A percentile compares a stretch with the other conserved stretches of the same genome.
Conservation (phyloP, 2,329 filamentous ascomycete species). For the Aureobasidium sp. region DNA sequence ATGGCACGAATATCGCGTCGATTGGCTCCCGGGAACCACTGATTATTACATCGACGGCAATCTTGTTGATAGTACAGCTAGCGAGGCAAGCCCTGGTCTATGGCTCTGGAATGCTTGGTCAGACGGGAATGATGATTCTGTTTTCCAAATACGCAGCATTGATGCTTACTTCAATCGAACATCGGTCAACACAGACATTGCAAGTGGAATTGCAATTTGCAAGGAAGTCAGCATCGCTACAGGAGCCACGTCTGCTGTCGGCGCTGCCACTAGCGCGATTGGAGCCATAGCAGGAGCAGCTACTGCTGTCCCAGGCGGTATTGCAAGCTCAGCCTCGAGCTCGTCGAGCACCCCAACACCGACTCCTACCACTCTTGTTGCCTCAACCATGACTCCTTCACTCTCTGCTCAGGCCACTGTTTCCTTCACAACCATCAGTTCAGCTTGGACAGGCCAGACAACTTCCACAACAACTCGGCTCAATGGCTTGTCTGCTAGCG, state of each 20-base stretch:
- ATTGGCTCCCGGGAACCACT: constrained; percentile 56
- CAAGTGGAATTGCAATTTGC: not conserved
- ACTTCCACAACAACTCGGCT: constrained; percentile 10
- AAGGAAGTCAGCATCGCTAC: not conserved
- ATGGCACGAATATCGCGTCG: constrained; percentile 76
- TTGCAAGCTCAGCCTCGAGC: not conserved
- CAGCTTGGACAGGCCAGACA: constrained; percentile 13
- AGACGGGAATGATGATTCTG: constrained; percentile 49
- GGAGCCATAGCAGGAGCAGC: not conserved
- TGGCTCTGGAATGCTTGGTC: constrained; percentile 68
- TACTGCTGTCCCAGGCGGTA: not conserved
- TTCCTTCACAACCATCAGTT: constrained; percentile 12
- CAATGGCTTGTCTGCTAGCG: constrained; percentile 8
- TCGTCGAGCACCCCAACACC: not conserved
- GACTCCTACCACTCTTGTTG: constrained; percentile 7
- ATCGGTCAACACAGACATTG: not conserved
- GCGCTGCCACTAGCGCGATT: not conserved
- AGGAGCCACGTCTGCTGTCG: not conserved
- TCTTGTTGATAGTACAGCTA: constrained; percentile 45
- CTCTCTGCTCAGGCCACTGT: constrained; percentile 5
- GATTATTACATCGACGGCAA: constrained; percentile 60
- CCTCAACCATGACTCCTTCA: not conserved
- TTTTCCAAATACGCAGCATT: constrained; percentile 58
- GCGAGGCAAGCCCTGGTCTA: constrained; percentile 53
- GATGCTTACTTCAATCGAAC: constrained; percentile 50